Conservation (phyloP, 2,329 filamentous ascomycete genomes). For the Lachnellula cervina region DNA sequence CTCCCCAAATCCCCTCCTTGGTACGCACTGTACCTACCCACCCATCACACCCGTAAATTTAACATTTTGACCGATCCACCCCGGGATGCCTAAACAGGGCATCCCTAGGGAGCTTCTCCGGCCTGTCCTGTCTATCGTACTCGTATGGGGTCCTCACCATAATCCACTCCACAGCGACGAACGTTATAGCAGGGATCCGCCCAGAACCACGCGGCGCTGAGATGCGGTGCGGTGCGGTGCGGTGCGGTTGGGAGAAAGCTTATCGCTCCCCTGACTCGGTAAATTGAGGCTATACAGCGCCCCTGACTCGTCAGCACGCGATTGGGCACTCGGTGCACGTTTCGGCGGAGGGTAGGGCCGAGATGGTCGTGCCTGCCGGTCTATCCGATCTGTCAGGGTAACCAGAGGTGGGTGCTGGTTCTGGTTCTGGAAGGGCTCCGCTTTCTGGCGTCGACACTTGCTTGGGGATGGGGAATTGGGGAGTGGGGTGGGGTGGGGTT, state of each 20-base stretch:
- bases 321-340: too few relatives aligned
- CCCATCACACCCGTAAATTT: not conserved
- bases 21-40: not conserved
- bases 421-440: too few relatives aligned
- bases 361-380: too few relatives aligned
- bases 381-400: too few relatives aligned
- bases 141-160: not conserved
- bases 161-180: not conserved
- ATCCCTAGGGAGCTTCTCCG: not conserved
- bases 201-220: not conserved
- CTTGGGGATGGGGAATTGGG: too few relatives aligned
- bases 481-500: too few relatives aligned
- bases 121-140: too few relatives aligned
- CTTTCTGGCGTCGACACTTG: too few relatives aligned
- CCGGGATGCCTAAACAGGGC: not conserved
- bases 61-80: not conserved
- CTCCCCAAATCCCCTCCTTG: not conserved
- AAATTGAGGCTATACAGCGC: too few relatives aligned
- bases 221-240: not conserved
- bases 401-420: too few relatives aligned
- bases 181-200: not conserved
- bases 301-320: too few relatives aligned
- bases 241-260: not conserved
- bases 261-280: not conserved
- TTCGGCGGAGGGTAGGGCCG: too few relatives aligned